Conservation (phyloP, 75 land plant species). For the Pseudotsuga menziesii region DNA sequence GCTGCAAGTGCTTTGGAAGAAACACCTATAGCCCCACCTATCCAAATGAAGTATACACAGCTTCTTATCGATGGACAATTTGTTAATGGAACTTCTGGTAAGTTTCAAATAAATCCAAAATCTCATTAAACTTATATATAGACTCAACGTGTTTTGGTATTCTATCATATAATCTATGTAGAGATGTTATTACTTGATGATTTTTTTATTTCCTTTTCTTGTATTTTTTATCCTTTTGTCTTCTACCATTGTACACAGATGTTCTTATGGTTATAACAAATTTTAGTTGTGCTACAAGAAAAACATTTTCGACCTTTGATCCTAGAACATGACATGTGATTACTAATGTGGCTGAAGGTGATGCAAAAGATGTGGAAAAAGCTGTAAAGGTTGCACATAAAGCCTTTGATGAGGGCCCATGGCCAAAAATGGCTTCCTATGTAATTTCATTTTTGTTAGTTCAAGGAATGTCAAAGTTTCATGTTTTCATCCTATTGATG, state of each 20-base stretch:
- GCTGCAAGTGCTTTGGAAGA: slow-evolving; percentile 46
- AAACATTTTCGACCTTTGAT: slow-evolving; percentile 61
- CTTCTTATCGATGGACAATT: slow-evolving; percentile 82
- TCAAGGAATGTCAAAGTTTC: not conserved
- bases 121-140: not conserved
- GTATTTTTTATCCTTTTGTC: not conserved
- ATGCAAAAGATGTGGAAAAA: slow-evolving; percentile 48
- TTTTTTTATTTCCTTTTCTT: not conserved
- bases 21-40: slow-evolving; percentile 59
- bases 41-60: slow-evolving; percentile 56
- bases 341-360: slow-evolving; percentile 66
- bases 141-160: not conserved
- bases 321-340: slow-evolving; percentile 66
- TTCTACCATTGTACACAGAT: not conserved
- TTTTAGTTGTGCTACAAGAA: slow-evolving; percentile 34
- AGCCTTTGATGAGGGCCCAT: slow-evolving; percentile 83
- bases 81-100: slow-evolving; percentile 88
- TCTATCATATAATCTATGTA: not conserved
- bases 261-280: slow-evolving; percentile 1
- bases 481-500: not conserved
- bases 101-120: not conserved
- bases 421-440: slow-evolving; percentile 82
- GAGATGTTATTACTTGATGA: not conserved
- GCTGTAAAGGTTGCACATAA: slow-evolving; percentile 78
- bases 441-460: slow-evolving; percentile 25